Percentiles rank a stretch among this genome's conserved stretches.
Evolutionary conservation across 2,329 filamentous ascomycete species (phyloP).

Genomic region (Diaporthe citri): DNA sequence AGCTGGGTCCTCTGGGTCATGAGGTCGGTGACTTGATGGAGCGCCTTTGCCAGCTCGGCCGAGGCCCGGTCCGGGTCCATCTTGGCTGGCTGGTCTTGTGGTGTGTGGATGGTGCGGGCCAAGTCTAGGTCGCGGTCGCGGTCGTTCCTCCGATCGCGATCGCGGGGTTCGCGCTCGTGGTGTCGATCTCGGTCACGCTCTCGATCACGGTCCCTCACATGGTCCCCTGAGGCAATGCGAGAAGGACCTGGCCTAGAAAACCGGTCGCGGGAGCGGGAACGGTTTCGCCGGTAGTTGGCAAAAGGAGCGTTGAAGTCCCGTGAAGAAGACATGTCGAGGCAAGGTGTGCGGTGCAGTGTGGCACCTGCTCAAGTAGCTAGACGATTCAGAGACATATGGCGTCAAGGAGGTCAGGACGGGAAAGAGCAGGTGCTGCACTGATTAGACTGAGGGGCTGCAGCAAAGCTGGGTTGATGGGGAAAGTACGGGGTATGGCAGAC

Average conservation of each 20-base stretch:
- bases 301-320: constrained; percentile 28
- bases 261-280: constrained; percentile 14
- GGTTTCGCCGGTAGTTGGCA: constrained; percentile 16
- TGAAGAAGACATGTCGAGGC: constrained; percentile 29
- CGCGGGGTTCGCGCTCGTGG: constrained; percentile 3
- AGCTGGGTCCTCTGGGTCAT: constrained; percentile 27
- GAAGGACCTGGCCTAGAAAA: constrained; percentile 7
- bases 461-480: constrained; percentile 2
- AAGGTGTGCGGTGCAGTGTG: not conserved
- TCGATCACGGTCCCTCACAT: constrained; percentile 2
- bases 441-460: not conserved
- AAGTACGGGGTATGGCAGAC: not conserved
- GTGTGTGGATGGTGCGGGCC: not conserved
- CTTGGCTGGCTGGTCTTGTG: not conserved
- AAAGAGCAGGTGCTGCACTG: constrained; percentile 10
- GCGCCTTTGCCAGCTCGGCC: constrained; percentile 32
- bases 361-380: constrained; percentile 25
- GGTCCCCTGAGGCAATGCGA: constrained; percentile 6
- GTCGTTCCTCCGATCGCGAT: constrained; percentile 21
- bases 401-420: constrained; percentile 2
- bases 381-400: constrained; percentile 24
- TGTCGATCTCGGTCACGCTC: not conserved
- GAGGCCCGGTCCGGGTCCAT: constrained; percentile 31
- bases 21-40: constrained; percentile 16
- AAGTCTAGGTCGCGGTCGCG: constrained; percentile 24